These are phyloP conservation scores for Aspergillus haitiensis DNA, from an alignment of 495 filamentous ascomycete species.

Conservation along the genomic window DNA sequence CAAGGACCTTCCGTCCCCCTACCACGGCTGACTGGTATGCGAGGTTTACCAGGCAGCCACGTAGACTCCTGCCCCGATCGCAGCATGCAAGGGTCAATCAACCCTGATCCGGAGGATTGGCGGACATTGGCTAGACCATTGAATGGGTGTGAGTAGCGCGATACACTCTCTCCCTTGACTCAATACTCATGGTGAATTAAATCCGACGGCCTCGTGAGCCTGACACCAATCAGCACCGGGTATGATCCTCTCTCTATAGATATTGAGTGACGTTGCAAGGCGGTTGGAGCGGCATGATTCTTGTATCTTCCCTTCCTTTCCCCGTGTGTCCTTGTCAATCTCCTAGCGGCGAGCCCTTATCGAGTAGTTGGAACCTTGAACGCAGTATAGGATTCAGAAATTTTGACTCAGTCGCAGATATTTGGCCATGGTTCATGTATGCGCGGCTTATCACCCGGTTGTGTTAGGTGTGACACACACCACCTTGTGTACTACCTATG, in stretches of 20 bases:
- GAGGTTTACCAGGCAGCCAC: not conserved
- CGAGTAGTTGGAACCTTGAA: not conserved
- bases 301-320: not conserved
- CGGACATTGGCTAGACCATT: too few species aligned
- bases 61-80: not conserved
- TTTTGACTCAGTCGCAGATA: not conserved
- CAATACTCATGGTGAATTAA: too few species aligned
- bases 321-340: not conserved
- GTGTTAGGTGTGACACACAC: not conserved
- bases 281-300: not conserved
- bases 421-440: conserved; percentile 1
- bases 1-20: not conserved
- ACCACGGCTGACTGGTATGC: not conserved
- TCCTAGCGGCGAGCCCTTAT: not conserved
- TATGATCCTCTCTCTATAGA: not conserved
- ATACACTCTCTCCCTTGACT: too few species aligned
- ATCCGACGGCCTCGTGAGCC: not conserved
- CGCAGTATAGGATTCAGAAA: not conserved
- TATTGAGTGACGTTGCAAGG: not conserved
- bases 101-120: not conserved
- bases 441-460: not conserved
- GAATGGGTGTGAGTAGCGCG: too few species aligned
- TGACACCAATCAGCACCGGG: not conserved
- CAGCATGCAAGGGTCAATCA: not conserved
- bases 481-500: not conserved